phyloP scores from a whole-genome alignment of 345 rosid species.

The Syzygium aqueum region DNA sequence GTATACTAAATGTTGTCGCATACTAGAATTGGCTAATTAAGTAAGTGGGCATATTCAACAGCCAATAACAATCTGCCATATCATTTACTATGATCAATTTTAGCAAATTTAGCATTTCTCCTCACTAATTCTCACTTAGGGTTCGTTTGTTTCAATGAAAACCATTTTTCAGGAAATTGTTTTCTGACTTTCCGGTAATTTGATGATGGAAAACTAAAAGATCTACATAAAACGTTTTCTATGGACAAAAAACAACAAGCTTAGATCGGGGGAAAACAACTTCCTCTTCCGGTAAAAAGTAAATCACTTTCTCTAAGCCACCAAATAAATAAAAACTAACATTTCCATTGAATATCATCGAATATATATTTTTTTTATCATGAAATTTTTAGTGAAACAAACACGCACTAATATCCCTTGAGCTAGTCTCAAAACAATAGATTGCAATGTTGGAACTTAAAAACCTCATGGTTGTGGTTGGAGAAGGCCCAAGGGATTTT shows the following conservation, averaged over 20 bases:
- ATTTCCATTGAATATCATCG: too few species aligned
- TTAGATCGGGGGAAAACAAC: accelerated
- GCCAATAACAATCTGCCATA: not conserved
- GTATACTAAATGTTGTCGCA: not conserved
- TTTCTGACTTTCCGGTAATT: not conserved
- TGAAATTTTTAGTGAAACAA: too few species aligned
- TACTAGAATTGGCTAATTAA: not conserved
- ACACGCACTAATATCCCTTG: too few species aligned
- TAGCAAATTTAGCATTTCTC: not conserved
- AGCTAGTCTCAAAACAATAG: too few species aligned
- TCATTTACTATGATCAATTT: not conserved
- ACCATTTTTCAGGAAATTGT: not conserved
- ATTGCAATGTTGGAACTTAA: not conserved
- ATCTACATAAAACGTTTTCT: not conserved
- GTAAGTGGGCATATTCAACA: not conserved
- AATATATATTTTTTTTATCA: too few species aligned
- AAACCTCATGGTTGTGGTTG: not conserved
- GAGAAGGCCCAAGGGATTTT: not conserved
- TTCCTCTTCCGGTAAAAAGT: too few species aligned
- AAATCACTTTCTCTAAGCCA: not conserved
- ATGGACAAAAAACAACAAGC: too few species aligned
- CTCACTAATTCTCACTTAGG: not conserved
- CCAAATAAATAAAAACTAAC: too few species aligned
- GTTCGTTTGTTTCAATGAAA: not conserved
- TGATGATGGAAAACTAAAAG: not conserved